Conservation (phyloP, 225 moss, liverwort and hornwort species). For the Anthoceros angustus region DNA sequence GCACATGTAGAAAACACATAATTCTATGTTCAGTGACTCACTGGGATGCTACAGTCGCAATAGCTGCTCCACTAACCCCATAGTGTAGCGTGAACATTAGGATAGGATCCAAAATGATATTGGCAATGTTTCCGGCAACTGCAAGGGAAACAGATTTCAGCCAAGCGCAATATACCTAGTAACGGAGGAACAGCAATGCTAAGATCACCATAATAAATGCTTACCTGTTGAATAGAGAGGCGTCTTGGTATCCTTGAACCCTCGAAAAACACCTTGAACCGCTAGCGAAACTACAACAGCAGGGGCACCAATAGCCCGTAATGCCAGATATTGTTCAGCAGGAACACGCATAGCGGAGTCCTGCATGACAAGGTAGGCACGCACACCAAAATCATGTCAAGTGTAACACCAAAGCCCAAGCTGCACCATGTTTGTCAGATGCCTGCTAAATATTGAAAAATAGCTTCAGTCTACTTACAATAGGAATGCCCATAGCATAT, state of each 20-base stretch:
- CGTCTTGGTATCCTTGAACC: slow-evolving; percentile 92
- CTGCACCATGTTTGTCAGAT: slow-evolving; percentile 23
- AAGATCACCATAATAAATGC: background rate
- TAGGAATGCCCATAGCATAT: background rate
- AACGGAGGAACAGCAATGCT: background rate
- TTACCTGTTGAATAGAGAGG: slow-evolving; percentile 67
- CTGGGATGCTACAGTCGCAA: slow-evolving; percentile 78
- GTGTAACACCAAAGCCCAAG: background rate
- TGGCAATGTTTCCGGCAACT: slow-evolving; percentile 75
- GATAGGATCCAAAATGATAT: slow-evolving; percentile 65
- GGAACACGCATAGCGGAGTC: slow-evolving; percentile 55
- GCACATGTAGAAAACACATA: background rate
- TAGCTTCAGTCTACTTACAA: background rate
- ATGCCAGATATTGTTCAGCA: slow-evolving; percentile 58
- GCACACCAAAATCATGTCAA: slow-evolving; percentile 17
- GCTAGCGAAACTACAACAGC: slow-evolving; percentile 80
- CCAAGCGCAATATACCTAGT: slow-evolving; percentile 2
- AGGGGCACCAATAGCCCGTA: slow-evolving; percentile 74
- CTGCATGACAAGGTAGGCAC: slow-evolving; percentile 21
- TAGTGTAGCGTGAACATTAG: slow-evolving; percentile 58
- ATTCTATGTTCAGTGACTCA: slow-evolving; percentile 22
- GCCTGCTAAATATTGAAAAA: slow-evolving; percentile 6
- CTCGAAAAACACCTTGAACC: slow-evolving; percentile 84
- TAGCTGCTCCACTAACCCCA: slow-evolving; percentile 78
- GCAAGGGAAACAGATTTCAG: slow-evolving; percentile 14